A percentile compares a stretch with the other conserved stretches of the same genome.
Conservation (phyloP, 371 early-diverging fungal genomes). For the Globomyces sp. region DNA sequence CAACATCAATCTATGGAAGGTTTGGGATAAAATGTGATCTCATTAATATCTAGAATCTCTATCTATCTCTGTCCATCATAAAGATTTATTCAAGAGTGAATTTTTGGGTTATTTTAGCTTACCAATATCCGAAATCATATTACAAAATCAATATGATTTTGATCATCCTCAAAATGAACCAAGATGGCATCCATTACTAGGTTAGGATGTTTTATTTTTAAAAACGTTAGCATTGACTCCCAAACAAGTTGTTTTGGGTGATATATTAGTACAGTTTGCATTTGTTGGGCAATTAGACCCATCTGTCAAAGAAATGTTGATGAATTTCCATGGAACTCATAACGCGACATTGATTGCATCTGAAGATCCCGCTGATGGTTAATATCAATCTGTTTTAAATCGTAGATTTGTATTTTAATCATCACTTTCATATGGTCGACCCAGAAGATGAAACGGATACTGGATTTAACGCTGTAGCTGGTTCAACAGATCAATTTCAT, state of each 20-base stretch:
- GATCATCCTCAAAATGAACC: conserved; percentile 32
- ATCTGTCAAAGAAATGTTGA: conserved; percentile 26
- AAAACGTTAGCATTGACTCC: conserved; percentile 32
- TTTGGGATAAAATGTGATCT: conserved; percentile 31
- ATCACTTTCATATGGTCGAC: neutral
- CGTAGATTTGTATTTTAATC: conserved; percentile 17
- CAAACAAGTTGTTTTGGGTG: conserved; percentile 43
- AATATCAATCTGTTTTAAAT: no score
- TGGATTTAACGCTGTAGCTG: neutral
- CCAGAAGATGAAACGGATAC: conserved; percentile 7
- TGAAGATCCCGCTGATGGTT: conserved; percentile 37
- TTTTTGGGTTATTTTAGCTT: conserved; percentile 65
- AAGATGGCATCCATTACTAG: conserved; percentile 44
- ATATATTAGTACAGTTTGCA: conserved; percentile 36
- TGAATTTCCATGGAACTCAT: conserved; percentile 17
- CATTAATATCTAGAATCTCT: no score
- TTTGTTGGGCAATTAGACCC: conserved; percentile 32
- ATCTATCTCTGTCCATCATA: no score
- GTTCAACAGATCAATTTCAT: neutral
- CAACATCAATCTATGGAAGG: conserved; percentile 9
- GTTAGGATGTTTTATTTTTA: no score
- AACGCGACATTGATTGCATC: conserved; percentile 26
- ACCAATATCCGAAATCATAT: conserved; percentile 52
- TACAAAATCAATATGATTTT: conserved; percentile 15
- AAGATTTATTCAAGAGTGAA: conserved; percentile 43